phyloP scores from a whole-genome alignment of 148 eudicot species.

The Arbutus unedo region DNA sequence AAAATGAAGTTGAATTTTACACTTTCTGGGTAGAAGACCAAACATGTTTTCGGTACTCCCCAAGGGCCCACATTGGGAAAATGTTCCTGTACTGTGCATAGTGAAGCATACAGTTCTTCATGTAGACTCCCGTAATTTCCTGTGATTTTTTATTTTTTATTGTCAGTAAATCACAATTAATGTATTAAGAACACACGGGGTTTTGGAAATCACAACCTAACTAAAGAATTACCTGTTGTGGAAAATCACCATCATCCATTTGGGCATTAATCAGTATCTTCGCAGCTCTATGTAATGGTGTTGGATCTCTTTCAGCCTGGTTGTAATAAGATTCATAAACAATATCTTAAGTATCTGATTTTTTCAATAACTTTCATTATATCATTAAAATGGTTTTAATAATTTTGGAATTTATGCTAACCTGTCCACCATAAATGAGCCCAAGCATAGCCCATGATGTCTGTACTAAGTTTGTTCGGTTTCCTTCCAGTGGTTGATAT shows the following conservation, averaged over 20 bases:
- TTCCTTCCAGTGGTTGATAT: conserved; percentile 37
- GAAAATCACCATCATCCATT: conserved; percentile 47
- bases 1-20: neutral
- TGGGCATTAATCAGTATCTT: conserved; percentile 50
- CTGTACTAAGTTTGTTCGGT: conserved; percentile 39
- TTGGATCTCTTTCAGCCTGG: conserved; percentile 46
- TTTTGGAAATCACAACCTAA: neutral
- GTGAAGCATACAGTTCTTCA: conserved; percentile 56
- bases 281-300: conserved; percentile 49
- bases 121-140: conserved; percentile 51
- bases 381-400: neutral
- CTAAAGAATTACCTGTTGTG: conserved; percentile 38
- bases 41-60: conserved; percentile 45
- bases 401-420: conserved; percentile 14
- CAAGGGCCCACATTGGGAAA: conserved; percentile 50
- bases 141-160: conserved; percentile 12
- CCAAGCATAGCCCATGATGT: conserved; percentile 52
- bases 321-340: neutral
- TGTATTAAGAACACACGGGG: neutral
- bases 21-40: conserved; percentile 21
- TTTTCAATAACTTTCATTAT: neutral
- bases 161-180: neutral
- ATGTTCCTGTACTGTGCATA: conserved; percentile 51
- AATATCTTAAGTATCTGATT: neutral
- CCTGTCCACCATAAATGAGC: conserved; percentile 40